Conservation (phyloP, 2,329 filamentous ascomycete genomes). For the Aspergillus tubingensis region DNA sequence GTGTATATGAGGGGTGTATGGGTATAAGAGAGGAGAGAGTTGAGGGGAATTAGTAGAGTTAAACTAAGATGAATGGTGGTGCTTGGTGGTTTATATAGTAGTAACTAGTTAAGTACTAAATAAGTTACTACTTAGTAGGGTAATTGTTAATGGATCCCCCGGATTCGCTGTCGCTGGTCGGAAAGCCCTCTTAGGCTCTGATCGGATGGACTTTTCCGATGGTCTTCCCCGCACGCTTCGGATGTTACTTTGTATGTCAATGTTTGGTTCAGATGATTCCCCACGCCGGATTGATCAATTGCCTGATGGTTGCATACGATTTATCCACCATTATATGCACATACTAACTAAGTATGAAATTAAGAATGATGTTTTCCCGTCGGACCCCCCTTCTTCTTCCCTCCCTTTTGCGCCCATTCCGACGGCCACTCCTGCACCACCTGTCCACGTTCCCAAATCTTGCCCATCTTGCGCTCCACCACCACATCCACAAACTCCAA, state of each 20-base stretch:
- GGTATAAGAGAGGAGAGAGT: neutral
- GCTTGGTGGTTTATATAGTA: neutral
- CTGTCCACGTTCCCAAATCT: conserved; percentile 65
- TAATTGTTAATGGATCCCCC: conserved; percentile 1
- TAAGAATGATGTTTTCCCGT: neutral
- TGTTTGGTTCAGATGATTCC: neutral
- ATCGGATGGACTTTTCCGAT: neutral
- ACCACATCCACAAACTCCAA: conserved; percentile 72
- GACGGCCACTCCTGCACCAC: conserved; percentile 52
- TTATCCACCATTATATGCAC: no score
- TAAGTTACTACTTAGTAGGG: neutral
- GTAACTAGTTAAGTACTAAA: no score
- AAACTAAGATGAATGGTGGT: no score
- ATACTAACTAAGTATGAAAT: neutral
- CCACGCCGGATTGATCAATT: neutral
- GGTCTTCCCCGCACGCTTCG: neutral
- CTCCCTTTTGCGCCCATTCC: conserved; percentile 41
- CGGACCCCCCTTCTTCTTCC: conserved; percentile 22
- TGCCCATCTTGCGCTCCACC: conserved; percentile 68
- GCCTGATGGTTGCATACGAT: neutral
- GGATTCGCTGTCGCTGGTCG: neutral
- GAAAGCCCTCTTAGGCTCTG: neutral
- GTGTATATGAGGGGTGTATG: neutral
- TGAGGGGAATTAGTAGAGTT: neutral
- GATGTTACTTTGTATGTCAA: neutral